Evolutionary conservation across 129 eudicot genomes (phyloP).

Genomic region (Arctium lappa): DNA sequence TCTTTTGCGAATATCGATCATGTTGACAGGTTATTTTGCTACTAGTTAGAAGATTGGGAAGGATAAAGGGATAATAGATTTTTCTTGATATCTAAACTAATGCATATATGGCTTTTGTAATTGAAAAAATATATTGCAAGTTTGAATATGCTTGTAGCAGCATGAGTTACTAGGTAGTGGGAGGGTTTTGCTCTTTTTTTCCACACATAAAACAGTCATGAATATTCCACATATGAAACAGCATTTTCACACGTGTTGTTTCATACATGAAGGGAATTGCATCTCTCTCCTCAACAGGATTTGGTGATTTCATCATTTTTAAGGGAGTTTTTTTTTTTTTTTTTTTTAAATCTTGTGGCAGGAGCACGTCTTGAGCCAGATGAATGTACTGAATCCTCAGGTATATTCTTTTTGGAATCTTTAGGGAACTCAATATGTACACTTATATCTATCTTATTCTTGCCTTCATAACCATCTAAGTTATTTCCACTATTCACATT

Average conservation of each 20-base stretch:
- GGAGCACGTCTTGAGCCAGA: slow-evolving; percentile 53
- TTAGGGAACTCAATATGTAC: neutral
- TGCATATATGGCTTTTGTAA: neutral
- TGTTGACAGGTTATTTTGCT: neutral
- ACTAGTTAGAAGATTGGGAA: neutral
- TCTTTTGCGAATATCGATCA: neutral
- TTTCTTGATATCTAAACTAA: neutral
- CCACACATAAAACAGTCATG: too few relatives aligned
- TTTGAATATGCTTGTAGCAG: neutral
- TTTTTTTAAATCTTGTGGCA: slow-evolving; percentile 24
- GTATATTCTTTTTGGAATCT: slow-evolving; percentile 27
- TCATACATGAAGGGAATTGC: neutral
- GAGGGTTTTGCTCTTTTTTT: neutral
- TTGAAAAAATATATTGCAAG: neutral
- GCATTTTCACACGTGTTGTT: neutral
- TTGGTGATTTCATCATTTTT: neutral
- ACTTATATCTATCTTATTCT: neutral
- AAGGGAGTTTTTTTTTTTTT: neutral
- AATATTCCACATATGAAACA: too few relatives aligned
- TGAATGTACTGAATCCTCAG: slow-evolving; percentile 84
- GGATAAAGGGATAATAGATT: neutral
- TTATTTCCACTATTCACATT: too few relatives aligned
- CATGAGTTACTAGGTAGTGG: neutral
- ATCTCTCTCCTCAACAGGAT: neutral
- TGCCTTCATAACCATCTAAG: neutral